Conservation (phyloP, 2,329 filamentous ascomycete species). For the Diaporthe eres region DNA sequence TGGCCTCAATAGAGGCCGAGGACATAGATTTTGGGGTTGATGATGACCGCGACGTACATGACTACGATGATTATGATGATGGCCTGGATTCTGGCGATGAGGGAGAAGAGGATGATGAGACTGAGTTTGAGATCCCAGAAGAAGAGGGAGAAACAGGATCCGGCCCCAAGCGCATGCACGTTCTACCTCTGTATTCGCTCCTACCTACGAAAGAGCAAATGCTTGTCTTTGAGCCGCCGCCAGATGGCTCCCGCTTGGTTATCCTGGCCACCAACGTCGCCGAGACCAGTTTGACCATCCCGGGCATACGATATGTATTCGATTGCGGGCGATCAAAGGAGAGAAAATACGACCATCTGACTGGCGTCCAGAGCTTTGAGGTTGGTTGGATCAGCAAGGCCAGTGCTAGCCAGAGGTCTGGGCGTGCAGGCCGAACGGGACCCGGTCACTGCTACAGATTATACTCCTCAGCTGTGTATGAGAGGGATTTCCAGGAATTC, state of each 20-base stretch:
- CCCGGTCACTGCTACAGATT: conserved; percentile 96
- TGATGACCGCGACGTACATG: conserved; percentile 72
- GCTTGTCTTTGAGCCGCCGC: conserved; percentile 87
- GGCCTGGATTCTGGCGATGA: conserved; percentile 71
- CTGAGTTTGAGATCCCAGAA: conserved; percentile 78
- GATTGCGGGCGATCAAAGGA: conserved; percentile 95
- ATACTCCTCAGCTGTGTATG: conserved; percentile 95
- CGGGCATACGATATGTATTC: conserved; percentile 94
- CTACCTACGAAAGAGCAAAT: conserved; percentile 92
- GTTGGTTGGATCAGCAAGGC: conserved; percentile 98
- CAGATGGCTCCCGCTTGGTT: conserved; percentile 86
- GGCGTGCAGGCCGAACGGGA: conserved; percentile 94
- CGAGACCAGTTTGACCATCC: conserved; percentile 97
- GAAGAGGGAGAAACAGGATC: conserved; percentile 72
- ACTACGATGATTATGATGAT: conserved; percentile 73
- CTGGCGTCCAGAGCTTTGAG: conserved; percentile 95
- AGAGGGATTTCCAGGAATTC: conserved; percentile 88
- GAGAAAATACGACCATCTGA: conserved; percentile 87
- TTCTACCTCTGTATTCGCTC: conserved; percentile 94
- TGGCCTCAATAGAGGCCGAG: conserved; percentile 85
- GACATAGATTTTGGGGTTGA: conserved; percentile 85
- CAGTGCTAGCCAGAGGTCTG: conserved; percentile 90
- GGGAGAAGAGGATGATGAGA: conserved; percentile 69
- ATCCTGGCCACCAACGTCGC: conserved; percentile 97
- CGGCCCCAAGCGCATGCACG: conserved; percentile 81